Percentiles rank a stretch among this genome's conserved stretches.
Conservation (phyloP, 1,139 yeast genomes). For the Pichia sp. region DNA sequence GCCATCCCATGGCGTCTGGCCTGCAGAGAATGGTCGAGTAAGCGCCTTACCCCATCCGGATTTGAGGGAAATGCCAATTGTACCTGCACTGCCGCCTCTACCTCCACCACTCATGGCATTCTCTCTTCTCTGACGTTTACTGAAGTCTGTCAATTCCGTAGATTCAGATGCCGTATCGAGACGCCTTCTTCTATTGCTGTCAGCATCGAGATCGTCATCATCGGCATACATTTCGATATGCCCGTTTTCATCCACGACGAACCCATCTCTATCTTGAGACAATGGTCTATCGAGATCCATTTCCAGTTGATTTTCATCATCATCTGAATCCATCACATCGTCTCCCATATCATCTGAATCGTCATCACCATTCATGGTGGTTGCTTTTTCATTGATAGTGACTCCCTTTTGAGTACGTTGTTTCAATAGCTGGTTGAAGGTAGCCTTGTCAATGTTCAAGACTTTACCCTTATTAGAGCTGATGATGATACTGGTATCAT, state of each 20-base stretch:
- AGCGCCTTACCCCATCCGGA: slow-evolving; percentile 12
- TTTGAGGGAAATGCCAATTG: slow-evolving; percentile 1
- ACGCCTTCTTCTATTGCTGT: slow-evolving; percentile 11
- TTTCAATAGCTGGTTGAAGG: slow-evolving; percentile 6
- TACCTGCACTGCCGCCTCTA: not conserved
- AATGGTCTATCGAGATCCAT: slow-evolving; percentile 10
- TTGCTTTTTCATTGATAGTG: not conserved
- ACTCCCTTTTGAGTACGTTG: slow-evolving; percentile 12
- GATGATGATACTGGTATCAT: slow-evolving; percentile 7
- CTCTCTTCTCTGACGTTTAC: slow-evolving; percentile 11
- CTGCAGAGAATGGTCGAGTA: slow-evolving; percentile 47
- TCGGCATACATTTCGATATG: slow-evolving; percentile 44
- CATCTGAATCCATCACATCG: slow-evolving; percentile 12
- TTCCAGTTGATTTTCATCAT: slow-evolving; percentile 27
- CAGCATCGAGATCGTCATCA: slow-evolving; percentile 16
- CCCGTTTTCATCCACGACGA: slow-evolving; percentile 27
- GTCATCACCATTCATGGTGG: slow-evolving; percentile 17
- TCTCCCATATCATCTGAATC: slow-evolving; percentile 14
- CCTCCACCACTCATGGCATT: slow-evolving; percentile 1
- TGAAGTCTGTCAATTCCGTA: slow-evolving; percentile 21
- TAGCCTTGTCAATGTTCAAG: slow-evolving; percentile 10
- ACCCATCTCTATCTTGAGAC: slow-evolving; percentile 17
- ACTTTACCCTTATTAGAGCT: slow-evolving; percentile 12
- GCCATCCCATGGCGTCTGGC: slow-evolving; percentile 76
- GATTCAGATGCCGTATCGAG: slow-evolving; percentile 10